Evolutionary conservation across 2,329 filamentous ascomycete genomes (phyloP), one percentile per base, ranked within the genome.

Genomic region (Arthrobotrys iridis): DNA sequence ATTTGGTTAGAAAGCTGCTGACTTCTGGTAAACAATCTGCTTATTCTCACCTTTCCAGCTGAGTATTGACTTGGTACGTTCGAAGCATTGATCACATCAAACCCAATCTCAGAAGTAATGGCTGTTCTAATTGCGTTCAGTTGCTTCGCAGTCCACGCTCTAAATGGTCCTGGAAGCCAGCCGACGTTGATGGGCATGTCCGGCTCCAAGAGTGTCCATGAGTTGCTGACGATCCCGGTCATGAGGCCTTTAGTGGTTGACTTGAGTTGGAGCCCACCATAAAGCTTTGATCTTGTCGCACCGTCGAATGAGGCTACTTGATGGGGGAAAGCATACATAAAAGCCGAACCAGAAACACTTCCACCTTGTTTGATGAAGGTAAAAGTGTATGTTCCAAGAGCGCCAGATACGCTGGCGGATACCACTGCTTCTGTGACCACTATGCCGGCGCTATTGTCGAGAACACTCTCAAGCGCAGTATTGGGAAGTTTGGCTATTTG

Each of bases 241-340:
- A 91, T 91, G 11, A 88, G 83, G 8, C 95, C 95, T 83, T 97
- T 98, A 18, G 93, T 96, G 0, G 93, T 91, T 0, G 93, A 94
- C 67, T 90, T 87, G 60, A 98, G 83, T 77, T 87, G 85, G 1
- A 95, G 81, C 3, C 83, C 81, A 1, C 84, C 87, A 40, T 84
- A 33, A 4, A 76, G 80, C 5, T 84, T 84, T 22, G 84, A 83
- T 8, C 83, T 83, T 6, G 88, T 88, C 0, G 82, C 82, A 0
- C 82, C 78, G 77, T 92, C 88, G 75, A 98, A 93, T 0, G 91
- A 93, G 30, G 88, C 84, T 2, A 92, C 81, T 78, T 98, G 95
- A 81, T 98, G 95, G 20, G 93, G 93, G 52, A 99, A 84, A 13
- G 91, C 92, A 81, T 91, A 97, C 89, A 96, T 95, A 77, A 95